These are phyloP conservation scores for Debaryomyces castellii DNA, from an alignment of 805 yeast species.

Conservation along the genomic window DNA sequence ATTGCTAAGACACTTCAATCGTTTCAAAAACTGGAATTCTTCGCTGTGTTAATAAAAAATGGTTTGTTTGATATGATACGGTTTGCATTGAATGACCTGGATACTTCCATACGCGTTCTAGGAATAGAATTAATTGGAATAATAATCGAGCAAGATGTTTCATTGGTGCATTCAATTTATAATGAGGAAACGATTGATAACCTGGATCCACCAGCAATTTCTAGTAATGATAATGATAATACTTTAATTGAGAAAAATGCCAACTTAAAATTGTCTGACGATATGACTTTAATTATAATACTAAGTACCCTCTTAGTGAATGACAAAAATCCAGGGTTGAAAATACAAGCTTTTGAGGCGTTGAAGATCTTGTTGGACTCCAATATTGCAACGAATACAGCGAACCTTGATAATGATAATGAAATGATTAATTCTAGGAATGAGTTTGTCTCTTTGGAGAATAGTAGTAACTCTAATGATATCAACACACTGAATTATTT, in stretches of 20 bases:
- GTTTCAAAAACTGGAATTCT: constrained; percentile 64
- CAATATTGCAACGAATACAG: constrained; percentile 27
- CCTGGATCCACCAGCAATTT: constrained; percentile 16
- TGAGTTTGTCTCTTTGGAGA: constrained; percentile 4
- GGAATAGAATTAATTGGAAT: constrained; percentile 81
- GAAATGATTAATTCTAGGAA: constrained; percentile 6
- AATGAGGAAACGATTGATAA: constrained; percentile 30
- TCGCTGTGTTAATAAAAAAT: constrained; percentile 56
- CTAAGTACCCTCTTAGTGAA: constrained; percentile 59
- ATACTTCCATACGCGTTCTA: constrained; percentile 52
- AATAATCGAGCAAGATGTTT: constrained; percentile 80
- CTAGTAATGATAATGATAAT: constrained; percentile 7
- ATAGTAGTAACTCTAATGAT: constrained; percentile 23
- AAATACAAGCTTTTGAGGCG: constrained; percentile 84
- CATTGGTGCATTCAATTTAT: constrained; percentile 47
- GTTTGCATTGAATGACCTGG: constrained; percentile 63
- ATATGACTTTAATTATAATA: constrained; percentile 56
- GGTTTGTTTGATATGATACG: constrained; percentile 72
- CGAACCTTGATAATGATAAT: constrained; percentile 3
- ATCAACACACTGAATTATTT: constrained; percentile 48
- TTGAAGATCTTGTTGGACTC: constrained; percentile 72
- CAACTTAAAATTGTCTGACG: constrained; percentile 44
- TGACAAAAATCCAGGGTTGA: constrained; percentile 68
- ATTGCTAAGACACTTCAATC: constrained; percentile 69
- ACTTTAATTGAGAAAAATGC: constrained; percentile 13